Base-by-base conservation (phyloP, 805 yeast genomes). In the Candida sakaeoensis region DNA sequence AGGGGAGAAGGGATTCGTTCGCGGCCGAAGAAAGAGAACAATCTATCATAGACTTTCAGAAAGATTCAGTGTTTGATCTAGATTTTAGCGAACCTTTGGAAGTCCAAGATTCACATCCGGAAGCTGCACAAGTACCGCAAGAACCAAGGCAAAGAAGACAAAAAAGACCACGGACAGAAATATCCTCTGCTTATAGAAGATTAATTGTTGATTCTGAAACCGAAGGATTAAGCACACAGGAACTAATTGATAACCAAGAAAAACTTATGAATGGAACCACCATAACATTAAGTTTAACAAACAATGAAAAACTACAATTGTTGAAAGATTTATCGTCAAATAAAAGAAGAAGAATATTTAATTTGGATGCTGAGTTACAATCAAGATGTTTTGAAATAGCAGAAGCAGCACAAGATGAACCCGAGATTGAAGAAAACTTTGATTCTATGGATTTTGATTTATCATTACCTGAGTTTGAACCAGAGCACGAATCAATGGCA, bases 101-200 rank as follows among this genome's bases (percentile, higher is more conserved):
- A 36, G 52, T 60, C 2, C 41, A 53, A 30, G 60, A 55, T 29
- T 29, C 42, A 16, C 47, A 43, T 19, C 37, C 33, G 37, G 28
- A 42, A 33, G 46, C 15, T 8, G 22, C 15, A 28, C 39, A 31
- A 22, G 39, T 30, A 39, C 41, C 13, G 39, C 35, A 19, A 24
- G 29, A 23, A 17, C 60, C 65, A n/a, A 32, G 36, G 10, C 52
- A 63, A 4, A 61, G 61, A 14, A 39, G 55, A 24, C 54, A 51
- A 33, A 58, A 57, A 22, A 51, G 60, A 24, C 45, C 57, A n/a
- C 59, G 66, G 41, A 53, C 61, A 3, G 70, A 63, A 22, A 41
- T 77, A 3, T 67, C 73, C 47, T 75, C 80, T 2, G 56, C 61
- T 23, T 70, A 71, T 41, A 65, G 74, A 43, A 71, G 65, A 46